phyloP scores from a whole-genome alignment of 805 yeast species.

The Kregervanrija delftensis region DNA sequence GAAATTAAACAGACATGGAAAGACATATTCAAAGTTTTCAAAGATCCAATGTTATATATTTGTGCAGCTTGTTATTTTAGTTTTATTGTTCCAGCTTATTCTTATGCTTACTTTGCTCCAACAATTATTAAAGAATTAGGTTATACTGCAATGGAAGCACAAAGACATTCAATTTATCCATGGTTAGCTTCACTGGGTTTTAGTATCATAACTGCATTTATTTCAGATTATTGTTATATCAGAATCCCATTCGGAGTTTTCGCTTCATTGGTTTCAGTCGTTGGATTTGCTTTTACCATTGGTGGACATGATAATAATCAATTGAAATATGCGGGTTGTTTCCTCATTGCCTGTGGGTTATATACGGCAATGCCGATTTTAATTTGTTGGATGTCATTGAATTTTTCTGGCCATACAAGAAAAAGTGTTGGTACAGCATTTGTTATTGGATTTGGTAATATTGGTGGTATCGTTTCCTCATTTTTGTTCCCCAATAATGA shows the following conservation, averaged over 20 bases:
- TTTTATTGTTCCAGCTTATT: constrained; percentile 64
- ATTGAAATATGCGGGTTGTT: constrained; percentile 57
- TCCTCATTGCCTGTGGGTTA: constrained; percentile 49
- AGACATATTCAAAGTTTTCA: constrained; percentile 44
- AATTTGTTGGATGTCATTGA: constrained; percentile 59
- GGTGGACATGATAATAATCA: constrained; percentile 31
- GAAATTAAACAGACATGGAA: constrained; percentile 38
- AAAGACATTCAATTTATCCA: constrained; percentile 78
- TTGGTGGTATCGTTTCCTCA: constrained; percentile 62
- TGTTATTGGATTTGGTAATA: constrained; percentile 64
- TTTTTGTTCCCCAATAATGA: constrained; percentile 47
- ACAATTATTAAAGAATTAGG: constrained; percentile 57
- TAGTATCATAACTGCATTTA: constrained; percentile 52
- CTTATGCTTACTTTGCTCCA: constrained; percentile 70
- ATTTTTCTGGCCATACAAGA: constrained; percentile 55
- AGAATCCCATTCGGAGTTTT: constrained; percentile 38
- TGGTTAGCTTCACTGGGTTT: constrained; percentile 73
- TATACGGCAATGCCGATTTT: constrained; percentile 60
- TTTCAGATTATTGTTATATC: constrained; percentile 47
- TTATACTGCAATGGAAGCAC: constrained; percentile 65
- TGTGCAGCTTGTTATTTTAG: constrained; percentile 60
- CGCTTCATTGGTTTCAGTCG: constrained; percentile 33
- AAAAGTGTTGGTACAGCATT: constrained; percentile 41
- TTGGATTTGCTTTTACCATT: constrained; percentile 50
- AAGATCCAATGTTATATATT: constrained; percentile 52